Evolutionary conservation across 345 rosid genomes (phyloP), one percentile per base, ranked within the genome.

Genomic region (Eucalyptus regnans): DNA sequence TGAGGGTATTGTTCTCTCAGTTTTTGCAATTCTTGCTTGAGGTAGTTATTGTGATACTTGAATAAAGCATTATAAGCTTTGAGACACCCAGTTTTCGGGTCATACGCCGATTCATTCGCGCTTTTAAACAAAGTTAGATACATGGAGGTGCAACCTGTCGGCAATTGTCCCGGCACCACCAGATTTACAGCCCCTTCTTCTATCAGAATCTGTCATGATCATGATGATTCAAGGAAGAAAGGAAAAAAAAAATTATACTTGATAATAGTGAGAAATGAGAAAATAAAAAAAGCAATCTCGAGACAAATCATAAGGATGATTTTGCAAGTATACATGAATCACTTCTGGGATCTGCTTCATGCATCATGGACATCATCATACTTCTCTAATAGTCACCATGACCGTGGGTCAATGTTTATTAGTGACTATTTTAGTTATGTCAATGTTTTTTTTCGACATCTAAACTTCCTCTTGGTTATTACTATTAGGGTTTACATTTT

Each of bases 141-240:
- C 66, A 89, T 92, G 1, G 98, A 93, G 2, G 92, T 91, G 93
- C 98, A 96, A 29, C 98, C 66, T 5, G 94, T 91, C 7, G 97
- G 96, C 20, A 95, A 87, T 86, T 93, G 93, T 37, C 96, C 97
- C 5, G 97, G 96, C 86, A 95, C 97, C 94, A 95, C 50, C 22
- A 96, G 48, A n/a, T 94, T 92, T 48, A 89, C 92, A 2, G 97
- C 97, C 6, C 96, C 98, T 92, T 94, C 95, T 58, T 95, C 95
- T 68, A 96, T 94, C 91, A 96, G 17, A 54, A 87, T 66, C 97
- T 96, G 85, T 51, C 41, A 83, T 54, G 18, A 33, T 18, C 15
- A n/a, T 10, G 52, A 33, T 33, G 46, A 41, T 37, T 8, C 7
- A 44, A 14, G 23, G 31, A 9, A 17, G 14, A 15, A 31, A 14